Evolutionary conservation across 345 rosid genomes (phyloP).

Genomic region (Linum trigynum): DNA sequence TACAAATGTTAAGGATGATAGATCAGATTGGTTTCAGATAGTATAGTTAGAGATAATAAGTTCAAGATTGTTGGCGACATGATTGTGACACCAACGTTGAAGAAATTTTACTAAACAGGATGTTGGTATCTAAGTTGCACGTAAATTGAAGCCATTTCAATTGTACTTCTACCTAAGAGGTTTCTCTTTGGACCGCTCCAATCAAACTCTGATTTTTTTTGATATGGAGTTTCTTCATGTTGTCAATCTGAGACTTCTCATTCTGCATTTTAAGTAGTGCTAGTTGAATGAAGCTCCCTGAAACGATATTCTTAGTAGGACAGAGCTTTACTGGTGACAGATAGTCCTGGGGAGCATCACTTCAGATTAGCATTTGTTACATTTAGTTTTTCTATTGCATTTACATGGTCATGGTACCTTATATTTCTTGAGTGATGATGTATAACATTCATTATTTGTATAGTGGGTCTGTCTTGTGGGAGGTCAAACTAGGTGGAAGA

Average conservation of each 20-base stretch:
- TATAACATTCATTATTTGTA: neutral
- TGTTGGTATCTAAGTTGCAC: too few relatives aligned
- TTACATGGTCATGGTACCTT: neutral
- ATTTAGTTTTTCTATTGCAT: neutral
- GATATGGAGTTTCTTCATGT: neutral
- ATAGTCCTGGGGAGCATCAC: too few relatives aligned
- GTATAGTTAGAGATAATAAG: too few relatives aligned
- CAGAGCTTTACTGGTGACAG: neutral
- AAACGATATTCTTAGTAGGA: neutral
- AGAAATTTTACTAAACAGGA: too few relatives aligned
- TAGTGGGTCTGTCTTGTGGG: slow-evolving; percentile 85
- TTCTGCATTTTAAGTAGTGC: neutral
- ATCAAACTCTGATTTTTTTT: too few relatives aligned
- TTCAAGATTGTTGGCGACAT: too few relatives aligned
- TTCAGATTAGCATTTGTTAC: neutral
- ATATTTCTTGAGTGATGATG: neutral
- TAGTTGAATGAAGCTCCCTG: neutral
- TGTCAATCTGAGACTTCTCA: neutral
- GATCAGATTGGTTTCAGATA: too few relatives aligned
- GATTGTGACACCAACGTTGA: too few relatives aligned
- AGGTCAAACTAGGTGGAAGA: slow-evolving; percentile 62
- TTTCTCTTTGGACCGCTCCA: too few relatives aligned
- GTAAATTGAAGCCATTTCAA: too few relatives aligned
- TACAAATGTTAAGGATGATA: too few relatives aligned
- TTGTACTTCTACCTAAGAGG: too few relatives aligned